Evolutionary conservation across 2,329 filamentous ascomycete genomes (phyloP), one percentile per base, ranked within the genome.

Genomic region (Trichoderma sp.): DNA sequence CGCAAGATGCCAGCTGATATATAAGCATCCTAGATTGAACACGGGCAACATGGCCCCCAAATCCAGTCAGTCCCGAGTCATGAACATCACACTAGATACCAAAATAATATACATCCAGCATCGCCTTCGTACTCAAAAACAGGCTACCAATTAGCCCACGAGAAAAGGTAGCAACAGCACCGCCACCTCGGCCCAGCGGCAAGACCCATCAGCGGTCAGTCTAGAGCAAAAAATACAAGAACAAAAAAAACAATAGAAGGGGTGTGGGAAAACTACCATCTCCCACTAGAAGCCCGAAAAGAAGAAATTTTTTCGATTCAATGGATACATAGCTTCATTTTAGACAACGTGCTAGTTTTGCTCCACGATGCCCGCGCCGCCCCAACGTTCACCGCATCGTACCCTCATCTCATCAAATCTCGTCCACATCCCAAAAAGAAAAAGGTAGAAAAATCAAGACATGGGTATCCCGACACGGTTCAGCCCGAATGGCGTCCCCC

Each of bases 391-490:
- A 59, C 53, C 68, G 56, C 56, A 62, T 62, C 68, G 45, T 29
- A 67, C 18, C 35, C 35, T 38, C 35, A 38, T 16, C 45, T 67
- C 29, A 67, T 50, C 7, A 33, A 29, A 41, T 60, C 67, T 71
- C 50, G 33, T 60, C 41, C 41, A 38, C 35, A 16, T 38, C 35
- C 31, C 14, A 53, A 59, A 31, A 5, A 29, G 31, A 62, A 33
- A 21, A 62, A n/a, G 18, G 31, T 31, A 31, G n/a, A 29, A 35
- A 21, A 18, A n/a, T 8, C 45, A 59, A 59, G 18, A 38, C 67
- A 71, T 29, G 67, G 67, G 67, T 60, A 71, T 71, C 67, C 67
- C 53, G 33, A 71, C 67, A 71, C 24, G 12, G 21, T n/a, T 60
- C 16, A 29, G 33, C 50, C 11, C 33, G 18, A 27, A 38, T 27